Base-by-base conservation (phyloP, 2,329 filamentous ascomycete genomes). In the Lasiodiplodia citricola region DNA sequence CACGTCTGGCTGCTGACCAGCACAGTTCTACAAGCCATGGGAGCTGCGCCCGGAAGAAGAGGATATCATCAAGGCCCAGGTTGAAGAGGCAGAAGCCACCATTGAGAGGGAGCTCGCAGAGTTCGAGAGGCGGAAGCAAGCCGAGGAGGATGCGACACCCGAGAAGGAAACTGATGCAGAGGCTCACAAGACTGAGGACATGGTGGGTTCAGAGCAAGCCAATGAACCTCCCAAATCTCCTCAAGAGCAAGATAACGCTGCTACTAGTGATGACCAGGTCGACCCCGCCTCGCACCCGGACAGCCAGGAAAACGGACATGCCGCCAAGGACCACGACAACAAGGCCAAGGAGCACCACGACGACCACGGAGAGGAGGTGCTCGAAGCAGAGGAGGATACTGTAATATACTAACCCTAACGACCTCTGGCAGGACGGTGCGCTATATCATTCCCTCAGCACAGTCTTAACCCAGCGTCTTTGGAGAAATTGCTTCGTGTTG, bases 321-420 rank as follows among this genome's bases (percentile, higher is more conserved):
- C 44, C n/a, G 72, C 73, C 54, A 73, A 74, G 16, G 73, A 73
- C 64, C 72, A 77, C 71, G 72, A 73, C 68, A 68, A 69, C 69
- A 71, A 74, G 14, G 35, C 66, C 54, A 71, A 69, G 38, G 67
- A 69, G 60, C 72, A 73, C 73, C 68, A 47, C 70, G 75, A 94
- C 74, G 90, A 93, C 71, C 86, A 87, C 63, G 91, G 89, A 66
- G 92, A 94, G 75, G 90, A 95, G 68, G 86, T 96, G 72, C 89
- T 96, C 66, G 92, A 93, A 79, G 92, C 91, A 67, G 92, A 93
- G 70, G 94, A 97, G 82, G 94, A 97, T 75, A 94, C 91, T 74
- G 93, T 97, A 66, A 95, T 97, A 70, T 97, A 97, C 83, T 97
- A 83, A 87, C 70, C 60, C 41, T n/a, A 25, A 37, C 35, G 55